These are phyloP conservation scores for Pharnaceum exiguum DNA, from an alignment of 148 eudicot genomes.

Conservation along the genomic window DNA sequence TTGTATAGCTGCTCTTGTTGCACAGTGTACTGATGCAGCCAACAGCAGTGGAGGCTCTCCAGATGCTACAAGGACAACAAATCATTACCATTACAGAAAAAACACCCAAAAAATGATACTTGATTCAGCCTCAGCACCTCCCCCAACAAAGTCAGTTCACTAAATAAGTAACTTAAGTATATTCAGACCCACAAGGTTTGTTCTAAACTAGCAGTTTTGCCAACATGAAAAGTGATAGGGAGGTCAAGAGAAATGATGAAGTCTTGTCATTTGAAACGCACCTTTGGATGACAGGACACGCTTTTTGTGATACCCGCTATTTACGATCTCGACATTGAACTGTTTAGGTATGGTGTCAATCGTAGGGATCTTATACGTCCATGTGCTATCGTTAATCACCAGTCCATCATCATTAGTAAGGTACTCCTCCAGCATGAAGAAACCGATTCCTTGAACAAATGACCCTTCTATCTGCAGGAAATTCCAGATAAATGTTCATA, in stretches of 20 bases:
- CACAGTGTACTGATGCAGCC: slow-evolving; percentile 87
- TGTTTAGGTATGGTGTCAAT: slow-evolving; percentile 77
- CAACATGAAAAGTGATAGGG: too few relatives aligned
- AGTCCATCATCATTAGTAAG: slow-evolving; percentile 59
- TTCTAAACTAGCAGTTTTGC: too few relatives aligned
- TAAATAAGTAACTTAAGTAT: too few relatives aligned
- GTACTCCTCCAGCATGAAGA: slow-evolving; percentile 86
- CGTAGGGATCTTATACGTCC: slow-evolving; percentile 88
- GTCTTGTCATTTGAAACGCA: slow-evolving; percentile 5
- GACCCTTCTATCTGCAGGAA: slow-evolving; percentile 80
- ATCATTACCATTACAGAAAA: too few relatives aligned
- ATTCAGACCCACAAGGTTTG: too few relatives aligned
- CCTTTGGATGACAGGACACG: slow-evolving; percentile 90
- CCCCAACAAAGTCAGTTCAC: too few relatives aligned
- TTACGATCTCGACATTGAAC: slow-evolving; percentile 67
- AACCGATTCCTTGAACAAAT: slow-evolving; percentile 92
- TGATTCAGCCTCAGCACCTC: too few relatives aligned
- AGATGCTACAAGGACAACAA: slow-evolving; percentile 51
- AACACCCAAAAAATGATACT: neutral
- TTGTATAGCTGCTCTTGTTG: slow-evolving; percentile 74
- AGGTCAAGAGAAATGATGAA: neutral
- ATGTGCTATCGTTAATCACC: slow-evolving; percentile 61
- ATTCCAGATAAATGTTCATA: neutral
- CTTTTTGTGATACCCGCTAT: slow-evolving; percentile 69
- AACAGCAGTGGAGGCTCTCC: slow-evolving; percentile 89